Evolutionary conservation across 345 rosid species (phyloP), one percentile per base, ranked within the genome.

Genomic region (Camelina laxa): DNA sequence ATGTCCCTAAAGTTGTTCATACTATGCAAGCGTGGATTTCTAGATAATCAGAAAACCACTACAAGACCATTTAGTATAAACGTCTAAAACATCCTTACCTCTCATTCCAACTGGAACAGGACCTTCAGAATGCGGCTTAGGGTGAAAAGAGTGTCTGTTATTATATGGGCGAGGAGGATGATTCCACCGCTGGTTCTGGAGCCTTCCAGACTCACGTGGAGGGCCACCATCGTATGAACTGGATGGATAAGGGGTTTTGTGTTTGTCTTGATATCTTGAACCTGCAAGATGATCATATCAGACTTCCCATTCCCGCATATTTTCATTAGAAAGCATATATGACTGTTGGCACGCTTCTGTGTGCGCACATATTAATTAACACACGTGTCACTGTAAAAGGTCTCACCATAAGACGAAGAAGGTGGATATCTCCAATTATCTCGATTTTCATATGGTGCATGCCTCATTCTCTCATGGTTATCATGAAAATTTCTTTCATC

Each of bases 381-480:
- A 24, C 30, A 65, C 0, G 2, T 15, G 57, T 36, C 20, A 39
- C 8, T 35, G 51, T 11, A 60, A 51, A 68, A 65, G 56, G 69
- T 38, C 82, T 79, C 72, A 93, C 98, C 98, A 48, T 85, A 77
- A 79, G 79, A 87, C 30, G 84, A 82, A 62, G 87, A 77, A 22
- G 84, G 78, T 54, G 78, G 81, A 81, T 73, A 83, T 80, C 95
- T 88, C 95, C 98, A 90, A 75, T 76, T 80, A 54, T 90, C 97
- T 67, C 85, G 75, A 53, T 11, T 63, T 35, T 89, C 97, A 27
- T 80, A 84, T 7, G 99, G 92, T 33, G 79, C 80, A 21, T 71
- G 85, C 79, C 86, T 84, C 92, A 86, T 84, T 89, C 98, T 89
- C 71, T 92, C 94, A 65, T 85, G 90, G 79, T 84, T 82, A 74